Base-by-base conservation (phyloP, 352 stramenopile genomes). In the Phytophthora chlamydospora region DNA sequence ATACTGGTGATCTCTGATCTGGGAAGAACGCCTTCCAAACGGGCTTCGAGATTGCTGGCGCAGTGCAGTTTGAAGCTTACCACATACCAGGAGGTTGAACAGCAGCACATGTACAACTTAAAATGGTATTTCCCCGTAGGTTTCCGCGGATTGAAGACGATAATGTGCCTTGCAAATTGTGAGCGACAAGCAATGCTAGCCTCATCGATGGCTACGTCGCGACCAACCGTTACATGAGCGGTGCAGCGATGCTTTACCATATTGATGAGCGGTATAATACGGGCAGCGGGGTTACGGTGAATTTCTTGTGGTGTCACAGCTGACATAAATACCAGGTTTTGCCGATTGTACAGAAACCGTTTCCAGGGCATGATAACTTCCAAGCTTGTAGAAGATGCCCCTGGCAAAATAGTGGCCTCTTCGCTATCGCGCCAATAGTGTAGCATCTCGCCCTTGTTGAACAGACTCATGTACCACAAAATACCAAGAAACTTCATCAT, bases 51-150 rank as follows among this genome's bases (percentile, higher is more conserved):
- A 12, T 54, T 21, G 39, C 58, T 73, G 2, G 32, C 12, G 21
- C 62, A 65, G 32, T 75, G 65, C 4, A 78, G 29, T 38, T 69
- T 63, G 42, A 69, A 75, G 40, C 12, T 60, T 3, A 70, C 2
- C 4, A 62, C 50, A 12, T 70, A 57, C 70, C 70, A 78, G 16
- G 70, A 43, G 0, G 60, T 78, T 0, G 65, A 46, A 21, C 70
- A 75, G 38, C 70, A 72, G 32, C 45, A 60, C 21, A 43, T 42
- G 41, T 75, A 72, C 6, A 75, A 41, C 39, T 69, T 69, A 46
- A 78, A 75, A 35, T 78, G 65, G 17, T 68, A 75, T 40, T 75
- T 75, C 1, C 65, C 70, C 21, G 19, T 53, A 9, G 67, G 58
- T 40, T 76, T 73, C 34, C 36, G 38, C 0, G 55, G 32, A 41